Base-by-base conservation (phyloP, 202 grass and related monocot genomes). In the Carex arenaria region DNA sequence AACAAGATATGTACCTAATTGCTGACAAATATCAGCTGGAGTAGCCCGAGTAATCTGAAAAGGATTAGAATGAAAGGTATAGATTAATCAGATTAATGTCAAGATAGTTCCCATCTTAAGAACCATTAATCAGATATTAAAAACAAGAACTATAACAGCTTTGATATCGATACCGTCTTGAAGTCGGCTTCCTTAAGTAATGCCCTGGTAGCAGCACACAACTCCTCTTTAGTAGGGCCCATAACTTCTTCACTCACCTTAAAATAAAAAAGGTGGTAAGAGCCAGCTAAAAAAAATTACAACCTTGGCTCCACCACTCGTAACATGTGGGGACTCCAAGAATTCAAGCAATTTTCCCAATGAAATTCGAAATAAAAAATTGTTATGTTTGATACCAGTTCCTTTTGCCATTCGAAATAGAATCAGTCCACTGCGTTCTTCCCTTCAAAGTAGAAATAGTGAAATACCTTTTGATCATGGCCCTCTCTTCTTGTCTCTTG, bases 131-230 rank as follows among this genome's bases (percentile, higher is more conserved):
- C 5, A 49, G 34, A 81, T 80, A 28, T 80, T 80, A 60, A 80
- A 77, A 38, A 38, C 4, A 38, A 47, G 49, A 49, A 18, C 15
- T 2, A 49, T 30, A 42, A 67, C 7, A 38, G 42, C 18, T 43
- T 32, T 55, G 3, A 59, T 61, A 66, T 65, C 61, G 84, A 80
- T 87, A 99, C 97, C 26, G 97, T 96, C 75, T 99, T 94, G 83
- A 99, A 99, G 61, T 99, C 97, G 61, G 94, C 97, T 99, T 96
- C 89, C 88, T 94, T 92, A 83, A 99, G 89, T 88, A 96, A 92
- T n/a, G 89, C 66, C 65, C 81, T 92, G 80, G 96, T 83, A 80
- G 96, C 93, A 86, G 85, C 88, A 88, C 90, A 90, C 68, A 99
- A 85, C 60, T 99, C 83, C 81, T 92, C 84, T 28, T 67, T 84